phyloP scores from a whole-genome alignment of 164 flowering plant species.

The Berberis thunbergii region DNA sequence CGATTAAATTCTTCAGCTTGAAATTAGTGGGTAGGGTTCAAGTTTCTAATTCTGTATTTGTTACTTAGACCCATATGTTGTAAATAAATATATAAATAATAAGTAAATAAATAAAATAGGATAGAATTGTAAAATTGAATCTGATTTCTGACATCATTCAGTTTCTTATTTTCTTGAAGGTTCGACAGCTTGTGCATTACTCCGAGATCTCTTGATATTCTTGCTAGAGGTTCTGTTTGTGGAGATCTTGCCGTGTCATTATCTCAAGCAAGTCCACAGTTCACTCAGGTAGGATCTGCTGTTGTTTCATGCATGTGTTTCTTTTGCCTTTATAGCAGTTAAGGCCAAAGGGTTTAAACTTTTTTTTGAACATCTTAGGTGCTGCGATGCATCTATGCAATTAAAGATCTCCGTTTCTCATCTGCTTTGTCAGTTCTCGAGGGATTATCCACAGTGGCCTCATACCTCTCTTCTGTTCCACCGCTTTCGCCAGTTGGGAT shows the following conservation, averaged over 20 bases:
- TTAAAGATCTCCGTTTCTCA: constrained; percentile 89
- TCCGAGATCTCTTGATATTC: constrained; percentile 97
- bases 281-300: constrained; percentile 68
- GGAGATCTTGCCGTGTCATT: constrained; percentile 98
- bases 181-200: constrained; percentile 95
- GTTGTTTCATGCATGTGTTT: background rate
- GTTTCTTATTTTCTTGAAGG: constrained; percentile 28
- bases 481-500: constrained; percentile 93
- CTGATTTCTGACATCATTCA: constrained; percentile 15
- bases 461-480: constrained; percentile 94
- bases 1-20: background rate
- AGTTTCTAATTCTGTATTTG: background rate
- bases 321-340: background rate
- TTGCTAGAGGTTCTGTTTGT: constrained; percentile 87
- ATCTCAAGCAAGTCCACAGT: constrained; percentile 97
- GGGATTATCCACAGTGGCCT: constrained; percentile 98
- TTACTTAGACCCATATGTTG: background rate
- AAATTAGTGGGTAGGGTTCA: background rate
- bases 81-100: too few species aligned
- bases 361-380: constrained; percentile 42
- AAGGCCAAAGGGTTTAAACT: constrained; percentile 12
- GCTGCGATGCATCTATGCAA: constrained; percentile 80
- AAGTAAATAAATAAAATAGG: too few species aligned
- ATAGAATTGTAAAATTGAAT: too few species aligned
- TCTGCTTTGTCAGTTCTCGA: constrained; percentile 90